Evolutionary conservation across 129 eudicot species (phyloP), one percentile per base, ranked within the genome.

Genomic region (Tanacetum coccineum): DNA sequence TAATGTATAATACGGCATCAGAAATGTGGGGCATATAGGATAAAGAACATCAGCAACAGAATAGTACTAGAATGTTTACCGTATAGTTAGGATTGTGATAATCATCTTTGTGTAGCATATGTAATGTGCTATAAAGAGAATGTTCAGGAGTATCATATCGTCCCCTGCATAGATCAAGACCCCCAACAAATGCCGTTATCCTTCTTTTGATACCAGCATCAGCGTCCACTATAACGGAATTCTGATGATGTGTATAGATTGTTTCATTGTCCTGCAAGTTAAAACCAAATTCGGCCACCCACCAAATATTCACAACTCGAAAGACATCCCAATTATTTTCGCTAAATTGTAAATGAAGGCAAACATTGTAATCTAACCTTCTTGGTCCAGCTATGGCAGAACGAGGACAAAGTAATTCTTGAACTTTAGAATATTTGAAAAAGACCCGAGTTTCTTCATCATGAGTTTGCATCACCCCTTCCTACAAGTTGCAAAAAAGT

Each of bases 401-500:
- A 84, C 46, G 82, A 14, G 89, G 87, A 76, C 82, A 78, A 62
- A 88, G 83, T 66, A 85, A 47, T 58, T 80, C 89, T 71, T 80
- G 84, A 44, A 88, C 91, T 18, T 86, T 79, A 63, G 91, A 88
- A 68, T 83, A 64, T 81, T 85, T 87, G 77, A 87, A 87, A 79
- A 67, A 87, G 0, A 81, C 74, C 1, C 82, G 80, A 51, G 86
- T 84, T 57, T 79, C 86, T 63, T 87, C 95, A 80, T 61, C 66
- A 13, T 59, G 64, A 26, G 64, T 59, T 13, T 59, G 64, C 64
- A 59, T 59, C 19, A 59, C 64, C 44, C 46, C 64, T 30, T 59
- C 64, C 64, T 59, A 59, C 64, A 28, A 26, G 32, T 58, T 58
- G 45, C 4, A 58, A 2, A 10, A 0, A 55, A 20, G 9, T 20